A percentile compares a stretch with the other conserved stretches of the same genome.
phyloP scores from a whole-genome alignment of 2,329 filamentous ascomycete species.

The Colletotrichum sp. region DNA sequence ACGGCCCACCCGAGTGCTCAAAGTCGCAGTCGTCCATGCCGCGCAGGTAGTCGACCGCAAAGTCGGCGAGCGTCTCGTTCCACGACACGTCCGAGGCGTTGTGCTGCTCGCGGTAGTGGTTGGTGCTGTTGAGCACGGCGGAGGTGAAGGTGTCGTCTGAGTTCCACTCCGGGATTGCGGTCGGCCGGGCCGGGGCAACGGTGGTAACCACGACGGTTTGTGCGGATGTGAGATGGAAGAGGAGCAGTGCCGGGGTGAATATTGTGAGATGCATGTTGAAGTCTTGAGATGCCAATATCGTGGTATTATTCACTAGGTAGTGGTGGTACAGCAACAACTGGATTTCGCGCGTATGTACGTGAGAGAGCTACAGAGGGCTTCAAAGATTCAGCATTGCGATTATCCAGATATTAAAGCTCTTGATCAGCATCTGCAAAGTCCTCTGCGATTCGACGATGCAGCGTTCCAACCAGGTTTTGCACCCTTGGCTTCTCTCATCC shows the following conservation, averaged over 20 bases:
- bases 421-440: neutral
- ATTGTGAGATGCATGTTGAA: neutral
- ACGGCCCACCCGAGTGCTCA: constrained; percentile 64
- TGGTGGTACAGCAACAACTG: neutral
- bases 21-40: constrained; percentile 45
- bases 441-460: neutral
- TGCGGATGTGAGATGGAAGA: neutral
- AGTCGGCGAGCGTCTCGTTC: constrained; percentile 67
- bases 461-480: neutral
- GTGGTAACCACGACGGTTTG: constrained; percentile 24
- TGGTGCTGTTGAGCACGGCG: constrained; percentile 69
- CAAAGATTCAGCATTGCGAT: neutral
- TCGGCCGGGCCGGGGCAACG: constrained; percentile 25
- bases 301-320: neutral
- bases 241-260: neutral
- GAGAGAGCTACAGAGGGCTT: neutral
- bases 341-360: neutral
- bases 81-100: constrained; percentile 63
- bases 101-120: constrained; percentile 68
- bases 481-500: neutral
- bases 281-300: neutral
- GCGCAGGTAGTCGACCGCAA: constrained; percentile 55
- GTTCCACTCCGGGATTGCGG: constrained; percentile 34
- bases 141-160: constrained; percentile 45
- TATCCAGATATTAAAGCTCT: neutral